Conservation (phyloP, 2,329 filamentous ascomycete genomes). For the Phyllosticta capitalensis region DNA sequence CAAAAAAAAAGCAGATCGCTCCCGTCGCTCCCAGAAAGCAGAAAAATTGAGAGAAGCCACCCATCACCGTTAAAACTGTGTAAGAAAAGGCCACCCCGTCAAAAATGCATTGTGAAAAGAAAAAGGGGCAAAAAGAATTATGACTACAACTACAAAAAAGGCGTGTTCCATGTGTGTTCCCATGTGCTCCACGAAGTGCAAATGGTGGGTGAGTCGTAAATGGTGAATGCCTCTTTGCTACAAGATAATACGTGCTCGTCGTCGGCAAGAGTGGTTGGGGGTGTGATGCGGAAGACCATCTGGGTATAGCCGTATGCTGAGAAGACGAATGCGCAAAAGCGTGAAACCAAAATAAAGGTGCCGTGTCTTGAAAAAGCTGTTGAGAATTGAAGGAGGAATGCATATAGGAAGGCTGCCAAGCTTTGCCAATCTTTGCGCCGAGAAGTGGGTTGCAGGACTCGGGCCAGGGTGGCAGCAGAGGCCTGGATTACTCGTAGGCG, state of each 20-base stretch:
- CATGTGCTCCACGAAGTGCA: not conserved
- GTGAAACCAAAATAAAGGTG: not conserved
- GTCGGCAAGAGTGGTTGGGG: not conserved
- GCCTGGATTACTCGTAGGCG: conserved; percentile 14
- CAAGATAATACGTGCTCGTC: not conserved
- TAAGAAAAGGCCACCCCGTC: too few species aligned
- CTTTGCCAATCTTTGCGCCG: not conserved
- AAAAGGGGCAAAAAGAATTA: not conserved
- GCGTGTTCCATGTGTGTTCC: not conserved
- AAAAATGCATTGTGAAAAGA: not conserved
- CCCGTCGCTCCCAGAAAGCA: too few species aligned
- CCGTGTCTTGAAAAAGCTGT: not conserved
- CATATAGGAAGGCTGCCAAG: not conserved
- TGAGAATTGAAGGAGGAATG: not conserved
- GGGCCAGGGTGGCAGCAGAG: not conserved
- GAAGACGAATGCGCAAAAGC: not conserved
- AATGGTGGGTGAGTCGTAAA: not conserved
- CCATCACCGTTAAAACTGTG: too few species aligned
- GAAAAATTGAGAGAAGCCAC: too few species aligned
- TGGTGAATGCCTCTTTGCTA: not conserved
- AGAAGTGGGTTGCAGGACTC: not conserved
- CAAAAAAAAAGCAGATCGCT: too few species aligned
- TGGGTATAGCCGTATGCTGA: not conserved
- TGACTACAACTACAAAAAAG: not conserved
- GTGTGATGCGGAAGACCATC: not conserved